A percentile compares a stretch with the other conserved stretches of the same genome.
Conservation (phyloP, 1,284 basidiomycete species). For the Cystobasidium pallidum region DNA sequence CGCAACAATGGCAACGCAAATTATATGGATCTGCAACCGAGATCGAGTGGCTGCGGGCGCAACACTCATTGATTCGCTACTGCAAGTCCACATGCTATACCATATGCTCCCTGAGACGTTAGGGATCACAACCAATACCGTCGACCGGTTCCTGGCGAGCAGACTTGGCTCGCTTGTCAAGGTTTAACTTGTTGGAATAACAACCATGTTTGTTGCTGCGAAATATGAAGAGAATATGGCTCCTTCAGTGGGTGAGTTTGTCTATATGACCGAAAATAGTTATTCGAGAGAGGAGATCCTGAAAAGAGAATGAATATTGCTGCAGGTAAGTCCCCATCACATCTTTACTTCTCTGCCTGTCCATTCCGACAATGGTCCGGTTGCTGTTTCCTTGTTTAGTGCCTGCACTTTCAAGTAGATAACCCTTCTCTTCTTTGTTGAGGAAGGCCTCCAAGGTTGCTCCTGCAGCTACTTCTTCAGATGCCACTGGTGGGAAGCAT, state of each 20-base stretch:
- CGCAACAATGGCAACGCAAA: slow-evolving; percentile 87
- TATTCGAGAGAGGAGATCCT: slow-evolving; percentile 94
- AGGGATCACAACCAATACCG: slow-evolving; percentile 69
- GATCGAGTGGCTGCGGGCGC: slow-evolving; percentile 79
- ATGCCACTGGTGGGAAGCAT: slow-evolving; percentile 47
- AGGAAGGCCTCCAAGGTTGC: slow-evolving; percentile 47
- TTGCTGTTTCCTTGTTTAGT: too few species aligned
- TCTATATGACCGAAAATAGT: slow-evolving; percentile 94
- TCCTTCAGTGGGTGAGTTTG: slow-evolving; percentile 92
- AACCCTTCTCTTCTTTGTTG: slow-evolving; percentile 49
- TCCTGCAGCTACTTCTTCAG: slow-evolving; percentile 48
- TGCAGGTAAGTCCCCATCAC: slow-evolving; percentile 62
- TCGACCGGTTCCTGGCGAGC: slow-evolving; percentile 67
- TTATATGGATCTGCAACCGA: slow-evolving; percentile 96
- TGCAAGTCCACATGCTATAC: slow-evolving; percentile 68
- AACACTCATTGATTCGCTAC: slow-evolving; percentile 64
- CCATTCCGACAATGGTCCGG: too few species aligned
- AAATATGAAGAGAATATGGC: slow-evolving; percentile 73
- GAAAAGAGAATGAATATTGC: slow-evolving; percentile 94
- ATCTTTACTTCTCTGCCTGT: too few species aligned
- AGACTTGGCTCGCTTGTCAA: slow-evolving; percentile 67
- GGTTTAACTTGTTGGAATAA: slow-evolving; percentile 68
- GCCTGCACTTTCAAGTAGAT: slow-evolving; percentile 49
- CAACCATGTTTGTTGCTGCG: slow-evolving; percentile 68
- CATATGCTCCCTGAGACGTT: slow-evolving; percentile 71